Percentiles rank a stretch among this genome's conserved stretches.
Evolutionary conservation across 164 flowering plant species (phyloP).

Genomic region (Stephania yunnanensis): DNA sequence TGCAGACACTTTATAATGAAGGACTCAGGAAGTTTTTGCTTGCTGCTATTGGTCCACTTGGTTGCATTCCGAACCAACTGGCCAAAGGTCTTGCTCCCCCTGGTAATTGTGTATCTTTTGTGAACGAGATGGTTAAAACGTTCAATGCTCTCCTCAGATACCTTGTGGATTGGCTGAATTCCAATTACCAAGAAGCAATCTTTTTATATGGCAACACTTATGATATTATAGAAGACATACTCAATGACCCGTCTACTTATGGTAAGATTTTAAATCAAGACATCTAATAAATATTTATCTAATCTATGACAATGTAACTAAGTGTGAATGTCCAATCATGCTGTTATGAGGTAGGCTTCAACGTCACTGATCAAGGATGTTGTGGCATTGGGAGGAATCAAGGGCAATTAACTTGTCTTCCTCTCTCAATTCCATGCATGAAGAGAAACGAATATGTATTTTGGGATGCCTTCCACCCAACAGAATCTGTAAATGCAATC

Average conservation of each 20-base stretch:
- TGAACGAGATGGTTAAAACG: conserved; percentile 10
- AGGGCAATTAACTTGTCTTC: conserved; percentile 31
- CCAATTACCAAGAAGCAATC: conserved; percentile 2
- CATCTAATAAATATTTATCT: not conserved
- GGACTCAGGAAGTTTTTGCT: conserved; percentile 14
- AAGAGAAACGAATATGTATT: conserved; percentile 27
- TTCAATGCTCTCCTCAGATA: conserved; percentile 13
- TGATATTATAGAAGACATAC: conserved; percentile 5
- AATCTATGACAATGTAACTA: not conserved
- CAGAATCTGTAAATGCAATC: conserved; percentile 30
- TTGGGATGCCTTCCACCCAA: conserved; percentile 45
- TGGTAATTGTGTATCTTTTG: conserved; percentile 1
- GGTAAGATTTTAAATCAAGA: conserved; percentile 4
- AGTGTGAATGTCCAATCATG: not conserved
- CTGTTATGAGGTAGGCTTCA: conserved; percentile 18
- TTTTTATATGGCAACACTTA: conserved; percentile 11
- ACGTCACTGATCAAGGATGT: conserved; percentile 24
- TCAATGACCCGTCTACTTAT: conserved; percentile 9
- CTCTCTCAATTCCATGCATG: conserved; percentile 28
- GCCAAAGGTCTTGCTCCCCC: conserved; percentile 1
- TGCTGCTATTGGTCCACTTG: conserved; percentile 15
- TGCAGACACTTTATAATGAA: conserved; percentile 13
- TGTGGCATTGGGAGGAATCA: conserved; percentile 29
- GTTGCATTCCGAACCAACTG: conserved; percentile 17
- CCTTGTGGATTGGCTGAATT: conserved; percentile 10